Base-by-base conservation (phyloP, 2,329 filamentous ascomycete genomes). In the Botrytis elliptica region DNA sequence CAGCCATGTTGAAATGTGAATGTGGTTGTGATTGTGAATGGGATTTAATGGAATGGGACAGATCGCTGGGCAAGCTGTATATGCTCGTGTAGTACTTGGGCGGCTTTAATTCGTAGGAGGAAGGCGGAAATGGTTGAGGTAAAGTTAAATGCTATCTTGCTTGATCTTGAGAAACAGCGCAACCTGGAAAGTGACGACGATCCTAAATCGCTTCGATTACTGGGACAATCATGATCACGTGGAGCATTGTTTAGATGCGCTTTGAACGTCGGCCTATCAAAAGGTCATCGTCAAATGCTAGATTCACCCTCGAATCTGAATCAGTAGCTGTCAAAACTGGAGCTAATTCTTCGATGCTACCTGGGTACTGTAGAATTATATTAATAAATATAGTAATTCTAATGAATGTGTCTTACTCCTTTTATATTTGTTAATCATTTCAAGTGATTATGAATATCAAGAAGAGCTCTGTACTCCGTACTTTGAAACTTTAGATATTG, bases 1-100 rank as follows among this genome's bases (percentile, higher is more conserved):
- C 89, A 85, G 95, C 93, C 95, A 98, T 98, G 46, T 80, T 87
- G 82, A 77, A 76, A 75, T 74, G 74, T 71, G 69, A 44, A 71
- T 57, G 52, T 57, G 52, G 7, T 29, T 33, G 52, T 29, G 52
- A 8, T 33, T 75, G 74, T 72, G 69, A 42, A 71, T 70, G 71
- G 72, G 71, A 70, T 72, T 66, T 70, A 66, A 68, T 66, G 64
- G 67, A 66, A 64, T 55, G 65, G 49, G 18, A 36, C 36, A 46
- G 22, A 63, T 67, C 40, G 46, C 46, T 44, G 29, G 16, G 16
- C 20, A 44, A 60, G 40, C 29, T 29, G 52, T 72, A 42, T 67
- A 57, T 67, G 38, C 20, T 65, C 29, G 60, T 67, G 29, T 62
- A 46, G 40, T 62, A 63, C 29, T 57, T 33, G 18, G 66, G 16